Percentiles rank a stretch among this genome's conserved stretches.
Evolutionary conservation across 805 yeast species (phyloP).

Genomic region (Priceomyces haplophilus): DNA sequence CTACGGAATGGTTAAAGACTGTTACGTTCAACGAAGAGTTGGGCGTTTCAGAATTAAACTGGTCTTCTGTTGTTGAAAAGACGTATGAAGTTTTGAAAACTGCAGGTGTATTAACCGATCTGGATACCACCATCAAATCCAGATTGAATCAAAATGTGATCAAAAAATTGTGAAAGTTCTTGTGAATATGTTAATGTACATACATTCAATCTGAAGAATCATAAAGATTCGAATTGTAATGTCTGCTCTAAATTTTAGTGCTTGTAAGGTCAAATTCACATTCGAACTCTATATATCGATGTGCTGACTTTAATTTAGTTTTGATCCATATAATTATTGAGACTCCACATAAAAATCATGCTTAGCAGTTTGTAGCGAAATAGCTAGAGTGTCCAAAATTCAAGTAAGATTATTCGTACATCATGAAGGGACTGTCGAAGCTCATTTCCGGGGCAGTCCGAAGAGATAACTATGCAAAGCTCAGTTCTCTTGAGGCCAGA

Average conservation of each 20-base stretch:
- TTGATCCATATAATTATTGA: too few relatives aligned
- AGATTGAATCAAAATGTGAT: constrained; percentile 26
- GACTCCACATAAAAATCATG: too few relatives aligned
- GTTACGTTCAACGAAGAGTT: constrained; percentile 56
- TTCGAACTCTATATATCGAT: too few relatives aligned
- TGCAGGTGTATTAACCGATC: constrained; percentile 57
- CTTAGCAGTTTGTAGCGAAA: background rate
- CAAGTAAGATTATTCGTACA: background rate
- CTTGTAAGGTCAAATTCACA: too few relatives aligned
- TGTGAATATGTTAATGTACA: too few relatives aligned
- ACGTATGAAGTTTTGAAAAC: constrained; percentile 56
- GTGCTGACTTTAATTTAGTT: too few relatives aligned
- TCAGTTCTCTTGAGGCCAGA: constrained; percentile 7
- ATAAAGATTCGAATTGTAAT: too few relatives aligned
- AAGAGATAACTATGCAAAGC: constrained; percentile 4
- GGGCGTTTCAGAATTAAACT: constrained; percentile 41
- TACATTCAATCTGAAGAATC: background rate
- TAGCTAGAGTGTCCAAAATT: background rate
- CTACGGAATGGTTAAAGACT: constrained; percentile 76
- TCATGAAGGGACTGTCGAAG: background rate
- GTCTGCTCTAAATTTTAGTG: too few relatives aligned
- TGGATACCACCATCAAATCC: constrained; percentile 19
- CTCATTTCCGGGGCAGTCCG: constrained; percentile 1
- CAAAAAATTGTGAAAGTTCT: constrained; percentile 6
- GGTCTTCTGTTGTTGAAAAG: constrained; percentile 47